Evolutionary conservation across 2,329 filamentous ascomycete species (phyloP), one percentile per base, ranked within the genome.

Genomic region (Stemphylium lycopersici): DNA sequence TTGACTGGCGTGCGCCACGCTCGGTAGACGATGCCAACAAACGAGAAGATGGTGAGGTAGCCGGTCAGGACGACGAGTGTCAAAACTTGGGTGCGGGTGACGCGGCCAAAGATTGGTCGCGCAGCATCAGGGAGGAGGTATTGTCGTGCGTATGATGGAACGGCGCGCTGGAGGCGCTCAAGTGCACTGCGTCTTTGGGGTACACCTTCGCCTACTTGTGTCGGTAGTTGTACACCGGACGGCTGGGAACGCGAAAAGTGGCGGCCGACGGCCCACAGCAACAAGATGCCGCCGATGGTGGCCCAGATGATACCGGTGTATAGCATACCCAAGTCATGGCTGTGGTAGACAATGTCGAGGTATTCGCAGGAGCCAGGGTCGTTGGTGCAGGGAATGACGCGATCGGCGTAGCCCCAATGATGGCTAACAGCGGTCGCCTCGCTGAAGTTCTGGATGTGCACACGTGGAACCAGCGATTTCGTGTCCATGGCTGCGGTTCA

Each of bases 1-100:
- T 85, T 84, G 46, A 90, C 82, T 0, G 89, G 89, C 0, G 88
- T 90, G 7, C 88, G 71, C 89, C 89, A 91, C 10, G 75, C 87
- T 37, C 82, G 80, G 75, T 90, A 91, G 7, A 80, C 75, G 54
- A 91, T 87, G 29, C 88, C 89, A 11, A 87, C 81, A 43, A 91
- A 73, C 4, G 76, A 76, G 76, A 87, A 90, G 56, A 91, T 77
- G 39, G 84, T 76, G 0, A 92, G 77, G 66, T 93, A 92, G 2
- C 67, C 81, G 1, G 79, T 69, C 1, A 92, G 71, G 8, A 84
- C 72, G 0, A 80, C 70, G 2, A 91, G 77, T 24, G 89, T 78
- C 18, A 85, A 64, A 3, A 91, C 80, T 67, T 92, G 89, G 6
- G 90, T 78, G 16, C 88, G 81, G 0, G 87, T 90, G 1, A 87